A percentile compares a stretch with the other conserved stretches of the same genome.
Conservation (phyloP, 1,284 basidiomycete species). For the Malassezia sympodialis region DNA sequence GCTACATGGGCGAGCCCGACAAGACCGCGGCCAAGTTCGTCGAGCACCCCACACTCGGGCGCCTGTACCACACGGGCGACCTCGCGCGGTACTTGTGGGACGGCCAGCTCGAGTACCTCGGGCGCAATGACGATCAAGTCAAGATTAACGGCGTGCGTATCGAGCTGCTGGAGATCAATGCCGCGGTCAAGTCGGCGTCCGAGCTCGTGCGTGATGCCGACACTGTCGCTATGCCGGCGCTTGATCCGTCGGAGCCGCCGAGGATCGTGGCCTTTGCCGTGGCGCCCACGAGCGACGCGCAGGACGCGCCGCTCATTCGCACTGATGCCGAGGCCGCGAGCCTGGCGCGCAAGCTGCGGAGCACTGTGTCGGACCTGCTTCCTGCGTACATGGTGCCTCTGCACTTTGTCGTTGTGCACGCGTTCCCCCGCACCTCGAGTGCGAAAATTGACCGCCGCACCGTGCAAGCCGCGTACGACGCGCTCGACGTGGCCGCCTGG, state of each 20-base stretch:
- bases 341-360: slow-evolving; percentile 29
- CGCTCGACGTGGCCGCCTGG: slow-evolving; percentile 39
- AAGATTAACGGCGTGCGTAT: slow-evolving; percentile 50
- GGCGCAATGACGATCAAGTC: slow-evolving; percentile 49
- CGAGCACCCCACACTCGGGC: slow-evolving; percentile 32
- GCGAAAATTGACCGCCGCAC: slow-evolving; percentile 49
- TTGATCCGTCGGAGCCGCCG: slow-evolving; percentile 23
- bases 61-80: slow-evolving; percentile 46
- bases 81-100: slow-evolving; percentile 43
- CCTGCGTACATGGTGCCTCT: slow-evolving; percentile 47
- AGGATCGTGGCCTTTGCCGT: slow-evolving; percentile 48
- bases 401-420: slow-evolving; percentile 44
- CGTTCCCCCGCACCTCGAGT: slow-evolving; percentile 48
- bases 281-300: slow-evolving; percentile 18
- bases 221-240: slow-evolving; percentile 38
- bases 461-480: slow-evolving; percentile 32
- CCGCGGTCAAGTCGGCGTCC: slow-evolving; percentile 41
- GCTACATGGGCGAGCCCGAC: slow-evolving; percentile 39
- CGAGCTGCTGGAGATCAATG: slow-evolving; percentile 49
- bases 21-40: slow-evolving; percentile 46
- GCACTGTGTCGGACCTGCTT: slow-evolving; percentile 24
- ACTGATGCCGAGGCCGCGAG: slow-evolving; percentile 26
- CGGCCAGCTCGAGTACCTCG: slow-evolving; percentile 48
- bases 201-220: slow-evolving; percentile 37
- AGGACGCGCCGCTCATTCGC: slow-evolving; percentile 20